These are phyloP conservation scores for Vanilla planifolia DNA, from an alignment of 106 monocot genomes.

Conservation along the genomic window DNA sequence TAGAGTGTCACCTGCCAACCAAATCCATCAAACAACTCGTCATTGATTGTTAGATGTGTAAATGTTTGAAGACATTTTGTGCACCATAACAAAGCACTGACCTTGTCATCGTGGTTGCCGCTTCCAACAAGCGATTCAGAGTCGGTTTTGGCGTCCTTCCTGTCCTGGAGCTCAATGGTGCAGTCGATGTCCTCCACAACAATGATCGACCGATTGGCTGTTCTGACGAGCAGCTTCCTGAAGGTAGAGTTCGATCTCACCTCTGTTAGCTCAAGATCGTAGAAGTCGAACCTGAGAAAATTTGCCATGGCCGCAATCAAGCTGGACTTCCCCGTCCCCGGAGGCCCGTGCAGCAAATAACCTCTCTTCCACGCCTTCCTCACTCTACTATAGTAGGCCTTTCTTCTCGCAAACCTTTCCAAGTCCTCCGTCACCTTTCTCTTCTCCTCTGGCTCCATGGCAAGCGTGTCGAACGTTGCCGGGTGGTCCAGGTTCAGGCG, in stretches of 20 bases:
- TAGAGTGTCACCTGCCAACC: slow-evolving; percentile 3
- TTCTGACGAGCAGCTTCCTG: slow-evolving; percentile 5
- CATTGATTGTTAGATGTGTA: neutral
- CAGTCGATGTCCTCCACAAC: slow-evolving; percentile 33
- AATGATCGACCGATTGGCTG: slow-evolving; percentile 5
- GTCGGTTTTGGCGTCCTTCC: neutral
- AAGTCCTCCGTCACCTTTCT: slow-evolving; percentile 10
- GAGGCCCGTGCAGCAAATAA: slow-evolving; percentile 24
- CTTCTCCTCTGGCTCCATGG: slow-evolving; percentile 18
- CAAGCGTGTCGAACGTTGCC: slow-evolving; percentile 22
- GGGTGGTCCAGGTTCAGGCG: slow-evolving; percentile 9
- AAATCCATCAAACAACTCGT: neutral
- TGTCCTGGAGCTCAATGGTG: neutral
- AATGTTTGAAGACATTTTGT: slow-evolving; percentile 16
- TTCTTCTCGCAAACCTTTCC: slow-evolving; percentile 7
- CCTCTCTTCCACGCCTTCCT: slow-evolving; percentile 30
- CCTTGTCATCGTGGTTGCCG: neutral
- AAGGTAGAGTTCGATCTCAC: slow-evolving; percentile 1
- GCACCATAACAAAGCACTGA: slow-evolving; percentile 23
- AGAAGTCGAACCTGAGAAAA: slow-evolving; percentile 18
- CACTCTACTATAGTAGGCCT: slow-evolving; percentile 14
- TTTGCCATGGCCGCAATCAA: slow-evolving; percentile 27
- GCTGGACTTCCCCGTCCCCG: slow-evolving; percentile 29
- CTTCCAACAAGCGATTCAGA: neutral
- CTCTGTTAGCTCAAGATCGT: slow-evolving; percentile 12